Evolutionary conservation across 495 filamentous ascomycete species (phyloP).

Genomic region (Penicillium lividum): DNA sequence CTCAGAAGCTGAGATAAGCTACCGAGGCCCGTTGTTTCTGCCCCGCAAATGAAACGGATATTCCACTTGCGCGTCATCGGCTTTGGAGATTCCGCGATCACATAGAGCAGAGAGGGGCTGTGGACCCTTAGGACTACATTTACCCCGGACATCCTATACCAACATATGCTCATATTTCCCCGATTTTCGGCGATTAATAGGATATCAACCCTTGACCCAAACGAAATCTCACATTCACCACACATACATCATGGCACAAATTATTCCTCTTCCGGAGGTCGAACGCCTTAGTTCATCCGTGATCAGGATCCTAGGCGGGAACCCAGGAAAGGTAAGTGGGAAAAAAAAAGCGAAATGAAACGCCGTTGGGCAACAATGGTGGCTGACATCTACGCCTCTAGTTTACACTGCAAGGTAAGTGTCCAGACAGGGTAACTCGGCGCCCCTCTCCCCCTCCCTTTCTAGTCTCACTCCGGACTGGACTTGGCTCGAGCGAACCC

Average conservation of each 20-base stretch:
- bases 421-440: neutral
- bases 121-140: neutral
- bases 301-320: constrained; percentile 76
- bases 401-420: constrained; percentile 56
- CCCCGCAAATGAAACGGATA: constrained; percentile 16
- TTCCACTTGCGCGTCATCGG: constrained; percentile 7
- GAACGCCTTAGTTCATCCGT: constrained; percentile 64
- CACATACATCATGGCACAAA: constrained; percentile 41
- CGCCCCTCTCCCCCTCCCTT: neutral
- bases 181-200: constrained; percentile 7
- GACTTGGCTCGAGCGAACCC: neutral
- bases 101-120: neutral
- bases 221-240: neutral
- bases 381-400: constrained; percentile 18
- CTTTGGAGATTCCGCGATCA: constrained; percentile 6
- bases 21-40: constrained; percentile 28
- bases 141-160: neutral
- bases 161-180: neutral
- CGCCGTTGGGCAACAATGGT: constrained; percentile 5
- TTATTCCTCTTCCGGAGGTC: constrained; percentile 60
- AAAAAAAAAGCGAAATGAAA: neutral
- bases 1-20: constrained; percentile 30
- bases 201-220: neutral
- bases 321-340: constrained; percentile 68
- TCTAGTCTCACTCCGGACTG: neutral